Evolutionary conservation across 208 protist species (phyloP).

Genomic region (Endotrypanum monterogeii): DNA sequence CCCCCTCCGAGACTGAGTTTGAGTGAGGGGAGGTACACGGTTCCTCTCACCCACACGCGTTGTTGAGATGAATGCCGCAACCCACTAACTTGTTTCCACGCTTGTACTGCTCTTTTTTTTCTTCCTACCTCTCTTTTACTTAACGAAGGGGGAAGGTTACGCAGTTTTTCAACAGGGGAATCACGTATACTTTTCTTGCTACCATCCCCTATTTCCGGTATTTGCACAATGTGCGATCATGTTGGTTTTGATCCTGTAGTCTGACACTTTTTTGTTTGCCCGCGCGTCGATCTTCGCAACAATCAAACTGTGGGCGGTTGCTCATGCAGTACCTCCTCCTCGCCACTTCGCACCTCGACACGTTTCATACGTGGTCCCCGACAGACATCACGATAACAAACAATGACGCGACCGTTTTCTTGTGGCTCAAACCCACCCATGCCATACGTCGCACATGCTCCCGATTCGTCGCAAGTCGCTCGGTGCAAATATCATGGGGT

Average conservation of each 20-base stretch:
- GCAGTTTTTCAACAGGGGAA: background rate
- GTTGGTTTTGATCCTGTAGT: background rate
- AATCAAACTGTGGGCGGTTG: background rate
- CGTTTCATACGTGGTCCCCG: conserved; percentile 24
- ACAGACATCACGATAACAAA: background rate
- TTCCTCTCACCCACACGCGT: too few species aligned
- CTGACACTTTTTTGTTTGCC: background rate
- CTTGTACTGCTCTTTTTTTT: background rate
- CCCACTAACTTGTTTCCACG: too few species aligned
- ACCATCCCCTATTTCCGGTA: background rate
- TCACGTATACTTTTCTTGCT: background rate
- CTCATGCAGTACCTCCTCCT: conserved; percentile 27
- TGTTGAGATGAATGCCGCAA: too few species aligned
- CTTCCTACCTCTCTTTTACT: background rate
- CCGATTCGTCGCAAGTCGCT: conserved; percentile 1
- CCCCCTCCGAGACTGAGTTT: too few species aligned
- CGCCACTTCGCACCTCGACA: background rate
- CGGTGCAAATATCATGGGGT: conserved; percentile 29
- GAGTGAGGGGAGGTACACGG: too few species aligned
- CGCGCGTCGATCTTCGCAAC: background rate
- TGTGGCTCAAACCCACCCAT: background rate
- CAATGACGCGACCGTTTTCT: conserved; percentile 10
- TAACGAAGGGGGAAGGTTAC: background rate
- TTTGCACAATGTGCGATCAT: background rate
- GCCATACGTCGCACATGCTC: conserved; percentile 12